A percentile compares a stretch with the other conserved stretches of the same genome.
Evolutionary conservation across 1,284 basidiomycete genomes (phyloP).

Genomic region (Filobasidium uniguttulatum): DNA sequence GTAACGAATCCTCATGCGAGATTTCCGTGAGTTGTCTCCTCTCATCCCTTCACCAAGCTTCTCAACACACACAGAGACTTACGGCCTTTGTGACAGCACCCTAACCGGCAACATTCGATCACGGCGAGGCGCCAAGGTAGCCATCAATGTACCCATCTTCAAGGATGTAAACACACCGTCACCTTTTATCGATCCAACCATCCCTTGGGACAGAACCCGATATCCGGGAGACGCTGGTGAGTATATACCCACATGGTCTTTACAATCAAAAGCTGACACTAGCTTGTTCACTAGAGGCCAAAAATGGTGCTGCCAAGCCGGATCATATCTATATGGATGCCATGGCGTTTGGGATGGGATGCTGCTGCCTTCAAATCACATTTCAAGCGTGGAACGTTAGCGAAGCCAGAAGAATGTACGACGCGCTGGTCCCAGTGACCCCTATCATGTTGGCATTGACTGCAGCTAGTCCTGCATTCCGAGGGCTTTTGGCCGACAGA

Average conservation of each 20-base stretch:
- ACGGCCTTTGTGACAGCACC: slow-evolving; percentile 47
- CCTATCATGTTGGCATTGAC: slow-evolving; percentile 91
- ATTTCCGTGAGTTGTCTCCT: slow-evolving; percentile 63
- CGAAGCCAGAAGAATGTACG: slow-evolving; percentile 85
- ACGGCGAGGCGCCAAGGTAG: slow-evolving; percentile 81
- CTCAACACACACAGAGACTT: not conserved
- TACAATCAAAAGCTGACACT: not conserved
- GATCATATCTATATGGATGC: slow-evolving; percentile 98
- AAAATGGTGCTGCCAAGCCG: slow-evolving; percentile 65
- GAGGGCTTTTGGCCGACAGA: slow-evolving; percentile 88
- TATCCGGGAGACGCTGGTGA: slow-evolving; percentile 68
- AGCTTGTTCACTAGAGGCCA: slow-evolving; percentile 49
- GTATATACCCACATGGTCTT: slow-evolving; percentile 9
- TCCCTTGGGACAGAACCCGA: slow-evolving; percentile 66
- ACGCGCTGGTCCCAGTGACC: slow-evolving; percentile 82
- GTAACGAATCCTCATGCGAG: slow-evolving; percentile 94
- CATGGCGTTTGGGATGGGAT: slow-evolving; percentile 99
- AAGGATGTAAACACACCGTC: slow-evolving; percentile 73
- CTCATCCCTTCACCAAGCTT: slow-evolving; percentile 3
- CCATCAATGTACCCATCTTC: slow-evolving; percentile 89
- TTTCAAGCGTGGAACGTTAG: slow-evolving; percentile 90
- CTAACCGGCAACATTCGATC: slow-evolving; percentile 89
- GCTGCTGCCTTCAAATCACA: slow-evolving; percentile 92
- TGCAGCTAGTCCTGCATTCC: slow-evolving; percentile 84
- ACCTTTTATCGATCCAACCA: slow-evolving; percentile 79